Base-by-base conservation (phyloP, 73 alveolate genomes). In the Symbiodinium pilosum region DNA sequence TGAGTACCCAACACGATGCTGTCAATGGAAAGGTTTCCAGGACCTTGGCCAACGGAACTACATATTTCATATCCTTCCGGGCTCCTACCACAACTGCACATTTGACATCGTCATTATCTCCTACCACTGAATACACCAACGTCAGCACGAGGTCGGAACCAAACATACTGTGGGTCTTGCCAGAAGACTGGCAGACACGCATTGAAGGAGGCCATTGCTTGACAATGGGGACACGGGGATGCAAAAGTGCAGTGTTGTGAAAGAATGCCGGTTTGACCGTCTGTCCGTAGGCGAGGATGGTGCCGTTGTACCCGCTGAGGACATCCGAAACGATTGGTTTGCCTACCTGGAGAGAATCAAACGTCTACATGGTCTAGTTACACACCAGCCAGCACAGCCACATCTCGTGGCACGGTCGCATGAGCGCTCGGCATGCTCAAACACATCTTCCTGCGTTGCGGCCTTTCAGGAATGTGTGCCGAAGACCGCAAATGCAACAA, bases 101-200 rank as follows among this genome's bases (percentile, higher is more conserved):
- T n/a, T n/a, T n/a, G n/a, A n/a, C n/a, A n/a, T n/a, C n/a, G n/a
- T n/a, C n/a, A n/a, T n/a, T n/a, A n/a, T n/a, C n/a, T n/a, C n/a
- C n/a, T 47, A 47, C 59, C 59, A 47, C 59, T n/a, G n/a, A n/a
- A n/a, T n/a, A n/a, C n/a, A n/a, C n/a, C n/a, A n/a, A n/a, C n/a
- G n/a, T n/a, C n/a, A 47, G 59, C 24, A 28, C 34, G 86, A 64
- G 95, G 43, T 18, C 43, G 24, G 12, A 38, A 77, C 95, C 97
- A 26, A 32, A 91, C 97, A 91, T 91, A 83, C 97, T 91, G 97
- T 91, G 47, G 54, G 97, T 91, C 97, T 91, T 91, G 47, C 97
- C 97, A 28, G 97, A 68, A 54, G 88, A 91, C 97, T 91, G 97
- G 97, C 97, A 14, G 39, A 26, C 0, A 30, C 59, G 30, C 81